Conservation (phyloP, 2,329 filamentous ascomycete genomes). For the Xylariaceae sp. region DNA sequence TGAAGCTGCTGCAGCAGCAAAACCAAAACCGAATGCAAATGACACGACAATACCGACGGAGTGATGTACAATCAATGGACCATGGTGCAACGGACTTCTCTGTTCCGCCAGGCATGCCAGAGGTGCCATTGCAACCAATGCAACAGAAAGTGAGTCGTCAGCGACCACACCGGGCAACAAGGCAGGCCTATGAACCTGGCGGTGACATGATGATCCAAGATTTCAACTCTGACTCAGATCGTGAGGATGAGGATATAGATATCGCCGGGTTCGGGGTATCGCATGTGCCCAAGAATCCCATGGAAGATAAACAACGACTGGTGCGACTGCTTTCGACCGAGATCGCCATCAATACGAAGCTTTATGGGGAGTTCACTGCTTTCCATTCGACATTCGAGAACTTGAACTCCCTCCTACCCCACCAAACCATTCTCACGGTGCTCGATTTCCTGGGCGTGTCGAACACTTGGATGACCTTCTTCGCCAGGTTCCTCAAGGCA, state of each 20-base stretch:
- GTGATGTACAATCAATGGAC: too few relatives aligned
- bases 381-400: constrained; percentile 43
- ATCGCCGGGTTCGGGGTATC: constrained; percentile 22
- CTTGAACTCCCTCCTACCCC: constrained; percentile 42
- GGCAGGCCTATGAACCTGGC: background rate
- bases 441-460: constrained; percentile 57
- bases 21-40: background rate
- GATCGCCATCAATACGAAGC: constrained; percentile 38
- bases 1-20: background rate
- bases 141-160: background rate
- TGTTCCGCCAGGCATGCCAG: too few relatives aligned
- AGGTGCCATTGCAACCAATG: too few relatives aligned
- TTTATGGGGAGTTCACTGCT: constrained; percentile 41
- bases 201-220: constrained; percentile 6
- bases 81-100: too few relatives aligned
- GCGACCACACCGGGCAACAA: background rate
- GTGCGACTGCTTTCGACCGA: constrained; percentile 45
- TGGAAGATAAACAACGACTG: constrained; percentile 43
- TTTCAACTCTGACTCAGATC: constrained; percentile 4
- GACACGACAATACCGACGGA: background rate
- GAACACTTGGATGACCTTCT: constrained; percentile 53
- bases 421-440: constrained; percentile 53
- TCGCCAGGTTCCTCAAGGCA: constrained; percentile 52
- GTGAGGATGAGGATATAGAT: constrained; percentile 7
- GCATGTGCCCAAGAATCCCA: constrained; percentile 15